A percentile compares a stretch with the other conserved stretches of the same genome.
Evolutionary conservation across 495 filamentous ascomycete genomes (phyloP).

Genomic region (Neurospora africana): DNA sequence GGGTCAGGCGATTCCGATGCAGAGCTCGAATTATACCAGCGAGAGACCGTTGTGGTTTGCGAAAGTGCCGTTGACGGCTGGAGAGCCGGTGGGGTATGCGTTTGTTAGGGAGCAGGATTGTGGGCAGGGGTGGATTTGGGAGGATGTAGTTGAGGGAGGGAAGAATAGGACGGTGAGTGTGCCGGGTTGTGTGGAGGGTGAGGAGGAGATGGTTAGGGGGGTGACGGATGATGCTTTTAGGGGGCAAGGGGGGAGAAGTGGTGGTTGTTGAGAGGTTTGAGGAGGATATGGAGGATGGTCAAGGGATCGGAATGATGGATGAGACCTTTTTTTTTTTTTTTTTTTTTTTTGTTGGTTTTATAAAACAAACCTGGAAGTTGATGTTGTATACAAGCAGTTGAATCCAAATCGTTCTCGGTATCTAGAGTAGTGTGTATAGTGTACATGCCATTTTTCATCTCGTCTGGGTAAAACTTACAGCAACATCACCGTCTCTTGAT

Average conservation of each 20-base stretch:
- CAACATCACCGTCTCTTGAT: not conserved
- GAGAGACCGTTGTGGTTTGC: slow-evolving; percentile 26
- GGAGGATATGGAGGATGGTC: too few relatives aligned
- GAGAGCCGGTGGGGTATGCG: slow-evolving; percentile 11
- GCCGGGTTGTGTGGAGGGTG: slow-evolving; percentile 20
- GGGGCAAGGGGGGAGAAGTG: slow-evolving; percentile 17
- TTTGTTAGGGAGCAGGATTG: slow-evolving; percentile 33
- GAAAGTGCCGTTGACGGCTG: slow-evolving; percentile 8
- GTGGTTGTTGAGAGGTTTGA: too few relatives aligned
- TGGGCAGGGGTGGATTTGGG: slow-evolving; percentile 26
- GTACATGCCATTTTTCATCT: not conserved
- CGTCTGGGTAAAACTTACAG: not conserved
- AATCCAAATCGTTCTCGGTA: not conserved
- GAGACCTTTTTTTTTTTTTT: too few relatives aligned
- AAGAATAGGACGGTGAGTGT: slow-evolving; percentile 18
- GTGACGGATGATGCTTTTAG: slow-evolving; percentile 27
- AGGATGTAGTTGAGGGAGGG: slow-evolving; percentile 14
- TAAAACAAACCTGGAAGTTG: too few relatives aligned
- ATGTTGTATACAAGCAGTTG: too few relatives aligned
- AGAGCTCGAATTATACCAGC: slow-evolving; percentile 41
- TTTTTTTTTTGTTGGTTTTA: too few relatives aligned
- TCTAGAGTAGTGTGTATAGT: not conserved
- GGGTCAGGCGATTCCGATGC: slow-evolving; percentile 37
- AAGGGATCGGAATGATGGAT: too few relatives aligned
- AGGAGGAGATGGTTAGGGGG: slow-evolving; percentile 3